These are phyloP conservation scores for Homolaphlyctis polyrhiza DNA, from an alignment of 371 early-diverging fungal species.

Conservation along the genomic window DNA sequence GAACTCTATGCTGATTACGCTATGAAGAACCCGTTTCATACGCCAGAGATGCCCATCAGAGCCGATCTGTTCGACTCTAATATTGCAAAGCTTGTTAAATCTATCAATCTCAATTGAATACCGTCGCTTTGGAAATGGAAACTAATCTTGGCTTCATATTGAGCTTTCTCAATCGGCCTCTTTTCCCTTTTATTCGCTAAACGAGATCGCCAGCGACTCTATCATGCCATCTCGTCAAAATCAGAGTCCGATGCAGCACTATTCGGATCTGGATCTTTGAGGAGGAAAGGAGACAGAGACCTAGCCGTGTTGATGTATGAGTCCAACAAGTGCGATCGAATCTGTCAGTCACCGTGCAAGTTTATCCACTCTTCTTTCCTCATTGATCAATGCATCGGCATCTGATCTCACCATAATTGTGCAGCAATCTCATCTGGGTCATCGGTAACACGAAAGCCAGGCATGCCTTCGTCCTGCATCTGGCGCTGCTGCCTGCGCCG, in stretches of 20 bases:
- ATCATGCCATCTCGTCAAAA: too few species aligned
- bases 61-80: slow-evolving; percentile 90
- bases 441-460: not conserved
- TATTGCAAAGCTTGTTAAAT: slow-evolving; percentile 60
- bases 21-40: slow-evolving; percentile 98
- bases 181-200: not conserved
- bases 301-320: too few species aligned
- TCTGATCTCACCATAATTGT: not conserved
- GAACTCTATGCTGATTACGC: slow-evolving; percentile 93
- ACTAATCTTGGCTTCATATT: not conserved
- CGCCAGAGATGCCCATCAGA: slow-evolving; percentile 98
- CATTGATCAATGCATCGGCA: not conserved
- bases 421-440: not conserved
- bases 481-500: not conserved
- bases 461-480: slow-evolving; percentile 1
- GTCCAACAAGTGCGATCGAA: too few species aligned
- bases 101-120: not conserved
- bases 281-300: too few species aligned
- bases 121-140: not conserved
- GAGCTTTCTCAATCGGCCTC: not conserved
- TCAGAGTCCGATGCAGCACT: too few species aligned
- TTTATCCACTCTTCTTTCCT: too few species aligned
- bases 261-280: too few species aligned
- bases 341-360: too few species aligned
- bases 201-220: too few species aligned